These are phyloP conservation scores for Saccharomyces pastorianus DNA, from an alignment of 1,139 yeast species.

Conservation along the genomic window DNA sequence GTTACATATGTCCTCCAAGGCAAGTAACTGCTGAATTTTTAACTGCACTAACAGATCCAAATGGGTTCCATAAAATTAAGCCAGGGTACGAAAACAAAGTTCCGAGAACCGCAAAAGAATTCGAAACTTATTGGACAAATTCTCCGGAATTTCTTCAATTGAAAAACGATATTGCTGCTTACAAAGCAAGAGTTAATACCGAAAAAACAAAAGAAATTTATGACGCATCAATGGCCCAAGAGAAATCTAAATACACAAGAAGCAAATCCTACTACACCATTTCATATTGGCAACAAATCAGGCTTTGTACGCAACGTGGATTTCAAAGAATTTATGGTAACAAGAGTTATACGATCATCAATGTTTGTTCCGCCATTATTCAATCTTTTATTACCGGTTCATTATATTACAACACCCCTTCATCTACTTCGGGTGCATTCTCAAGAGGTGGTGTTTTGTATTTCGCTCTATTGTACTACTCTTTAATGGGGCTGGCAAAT, in stretches of 20 bases:
- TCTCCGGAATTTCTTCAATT: constrained; percentile 42
- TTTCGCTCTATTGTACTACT: constrained; percentile 45
- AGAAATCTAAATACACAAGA: constrained; percentile 34
- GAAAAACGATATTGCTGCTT: constrained; percentile 40
- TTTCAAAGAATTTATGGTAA: constrained; percentile 47
- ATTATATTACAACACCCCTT: constrained; percentile 38
- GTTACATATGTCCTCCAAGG: constrained; percentile 46
- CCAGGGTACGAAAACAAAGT: constrained; percentile 51
- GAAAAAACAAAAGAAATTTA: constrained; percentile 36
- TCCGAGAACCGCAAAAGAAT: constrained; percentile 64
- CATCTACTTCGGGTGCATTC: constrained; percentile 42
- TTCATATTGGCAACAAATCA: constrained; percentile 40
- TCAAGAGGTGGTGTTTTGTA: constrained; percentile 53
- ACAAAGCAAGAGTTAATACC: constrained; percentile 35
- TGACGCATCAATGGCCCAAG: constrained; percentile 36
- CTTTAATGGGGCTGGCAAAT: constrained; percentile 50
- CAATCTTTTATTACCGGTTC: constrained; percentile 47
- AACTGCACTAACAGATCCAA: constrained; percentile 48
- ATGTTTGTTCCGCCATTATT: constrained; percentile 39
- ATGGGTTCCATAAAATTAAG: constrained; percentile 30
- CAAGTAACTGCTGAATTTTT: constrained; percentile 53
- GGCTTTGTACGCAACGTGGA: constrained; percentile 41
- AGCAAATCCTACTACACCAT: constrained; percentile 42
- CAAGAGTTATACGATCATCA: constrained; percentile 41
- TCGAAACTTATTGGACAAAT: constrained; percentile 55